Base-by-base conservation (phyloP, 2,329 filamentous ascomycete genomes). In the Arthroderma sp. region DNA sequence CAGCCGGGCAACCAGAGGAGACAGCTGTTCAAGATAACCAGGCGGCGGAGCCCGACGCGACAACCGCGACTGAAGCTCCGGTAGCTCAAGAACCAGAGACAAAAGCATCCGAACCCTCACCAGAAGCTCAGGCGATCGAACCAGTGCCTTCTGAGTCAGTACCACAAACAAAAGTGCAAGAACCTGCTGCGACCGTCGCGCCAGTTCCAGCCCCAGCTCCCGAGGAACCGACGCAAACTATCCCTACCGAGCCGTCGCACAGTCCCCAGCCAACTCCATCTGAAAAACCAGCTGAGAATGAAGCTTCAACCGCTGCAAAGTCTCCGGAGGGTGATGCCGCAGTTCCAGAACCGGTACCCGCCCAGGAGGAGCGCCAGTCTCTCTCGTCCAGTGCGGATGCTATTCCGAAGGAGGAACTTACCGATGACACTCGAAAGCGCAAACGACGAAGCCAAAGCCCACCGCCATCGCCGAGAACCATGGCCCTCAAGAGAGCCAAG, bases 401-500 rank as follows among this genome's bases (percentile, higher is more conserved):
- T n/a, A 50, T 52, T 29, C 55, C 57, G 6, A 41, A 44, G 37
- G 42, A 45, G 50, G 64, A 68, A 53, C 52, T 63, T 36, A 53
- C 65, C 31, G 70, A 75, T 49, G 77, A 80, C 52, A 66, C 67
- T 36, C 75, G 75, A 53, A 83, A 81, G 61, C 72, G 80, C 49
- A 84, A 83, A 60, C 75, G 79, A 53, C 72, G 78, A 53, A 84
- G 78, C 37, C 68, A 70, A 45, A 83, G 72, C 46, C 80, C 80
- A 32, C 66, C 73, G 15, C 74, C 74, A 6, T 71, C 68, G 6
- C 63, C 67, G 27, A 70, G 77, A 46, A 71, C 74, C 9, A 61
- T 71, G 40, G 67, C 70, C 38, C 67, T 65, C 42, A 82, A 82
- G 57, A 77, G 73, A 49, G 63, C 69, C 7, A 73, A 72, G 51